phyloP scores from a whole-genome alignment of 2,329 filamentous ascomycete genomes.

The Domatiomyces globalis region DNA sequence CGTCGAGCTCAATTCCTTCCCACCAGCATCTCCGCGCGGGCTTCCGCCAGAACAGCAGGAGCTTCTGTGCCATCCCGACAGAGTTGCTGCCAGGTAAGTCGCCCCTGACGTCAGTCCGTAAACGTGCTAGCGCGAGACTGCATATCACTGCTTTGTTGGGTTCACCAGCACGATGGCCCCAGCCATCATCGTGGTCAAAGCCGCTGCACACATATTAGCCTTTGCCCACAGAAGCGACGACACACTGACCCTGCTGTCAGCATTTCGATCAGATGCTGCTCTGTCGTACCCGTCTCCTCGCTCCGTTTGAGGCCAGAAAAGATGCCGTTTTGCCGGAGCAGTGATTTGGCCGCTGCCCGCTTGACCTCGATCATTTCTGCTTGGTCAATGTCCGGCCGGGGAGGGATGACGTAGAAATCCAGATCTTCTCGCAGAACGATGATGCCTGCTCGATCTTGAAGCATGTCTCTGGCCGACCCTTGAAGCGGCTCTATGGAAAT shows the following conservation, averaged over 20 bases:
- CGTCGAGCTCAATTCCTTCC: constrained; percentile 86
- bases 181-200: constrained; percentile 87
- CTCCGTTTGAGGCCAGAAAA: constrained; percentile 92
- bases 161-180: constrained; percentile 94
- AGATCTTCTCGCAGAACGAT: constrained; percentile 93
- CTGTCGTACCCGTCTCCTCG: constrained; percentile 88
- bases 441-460: constrained; percentile 82
- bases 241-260: constrained; percentile 77
- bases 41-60: constrained; percentile 95
- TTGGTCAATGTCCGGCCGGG: constrained; percentile 66
- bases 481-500: constrained; percentile 61
- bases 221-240: neutral
- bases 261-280: constrained; percentile 99
- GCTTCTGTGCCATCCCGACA: constrained; percentile 96
- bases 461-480: constrained; percentile 56
- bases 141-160: constrained; percentile 98
- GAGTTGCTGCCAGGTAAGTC: constrained; percentile 61
- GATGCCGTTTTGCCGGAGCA: constrained; percentile 82
- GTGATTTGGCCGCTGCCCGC: constrained; percentile 71
- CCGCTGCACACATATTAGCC: constrained; percentile 44
- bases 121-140: constrained; percentile 79
- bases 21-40: constrained; percentile 95
- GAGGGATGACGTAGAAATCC: constrained; percentile 94
- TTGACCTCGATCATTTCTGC: constrained; percentile 93
- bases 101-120: constrained; percentile 77